phyloP scores from a whole-genome alignment of 441 rosid species.

The Macaranga tanarius region DNA sequence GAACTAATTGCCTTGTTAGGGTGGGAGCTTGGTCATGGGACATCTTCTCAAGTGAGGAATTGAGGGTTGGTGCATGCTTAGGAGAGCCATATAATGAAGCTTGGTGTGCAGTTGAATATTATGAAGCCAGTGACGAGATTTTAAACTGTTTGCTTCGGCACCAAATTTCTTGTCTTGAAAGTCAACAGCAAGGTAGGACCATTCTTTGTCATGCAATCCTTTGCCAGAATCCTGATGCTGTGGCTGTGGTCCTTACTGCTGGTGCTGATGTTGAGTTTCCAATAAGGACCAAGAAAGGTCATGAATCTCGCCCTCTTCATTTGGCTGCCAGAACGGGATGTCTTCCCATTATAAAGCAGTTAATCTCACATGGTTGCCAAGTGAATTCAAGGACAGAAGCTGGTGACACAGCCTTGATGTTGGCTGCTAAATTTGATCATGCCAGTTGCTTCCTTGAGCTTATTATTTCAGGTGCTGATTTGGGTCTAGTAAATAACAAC shows the following conservation, averaged over 20 bases:
- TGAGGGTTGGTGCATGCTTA: slow-evolving; percentile 40
- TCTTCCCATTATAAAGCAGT: slow-evolving; percentile 26
- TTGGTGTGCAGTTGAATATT: slow-evolving; percentile 40
- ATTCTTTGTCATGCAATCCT: slow-evolving; percentile 41
- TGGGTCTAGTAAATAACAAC: slow-evolving; percentile 30
- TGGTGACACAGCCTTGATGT: slow-evolving; percentile 36
- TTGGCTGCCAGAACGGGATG: slow-evolving; percentile 35
- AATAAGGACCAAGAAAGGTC: slow-evolving; percentile 34
- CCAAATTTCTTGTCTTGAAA: slow-evolving; percentile 20
- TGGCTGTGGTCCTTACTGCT: slow-evolving; percentile 24
- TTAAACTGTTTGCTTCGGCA: slow-evolving; percentile 32
- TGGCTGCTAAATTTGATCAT: slow-evolving; percentile 38
- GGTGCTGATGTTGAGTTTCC: slow-evolving; percentile 32
- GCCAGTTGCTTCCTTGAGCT: slow-evolving; percentile 35
- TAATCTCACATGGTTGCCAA: slow-evolving; percentile 26
- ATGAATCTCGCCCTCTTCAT: slow-evolving; percentile 33
- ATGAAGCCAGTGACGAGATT: slow-evolving; percentile 37
- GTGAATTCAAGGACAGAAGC: slow-evolving; percentile 32
- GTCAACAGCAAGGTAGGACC: slow-evolving; percentile 33
- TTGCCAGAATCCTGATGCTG: slow-evolving; percentile 38
- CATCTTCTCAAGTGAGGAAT: slow-evolving; percentile 38
- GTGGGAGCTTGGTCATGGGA: slow-evolving; percentile 46
- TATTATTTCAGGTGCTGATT: slow-evolving; percentile 31
- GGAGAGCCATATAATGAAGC: slow-evolving; percentile 39
- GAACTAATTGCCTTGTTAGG: slow-evolving; percentile 26